These are phyloP conservation scores for Crithidia acanthocephali DNA, from an alignment of 208 protist species.

Conservation along the genomic window DNA sequence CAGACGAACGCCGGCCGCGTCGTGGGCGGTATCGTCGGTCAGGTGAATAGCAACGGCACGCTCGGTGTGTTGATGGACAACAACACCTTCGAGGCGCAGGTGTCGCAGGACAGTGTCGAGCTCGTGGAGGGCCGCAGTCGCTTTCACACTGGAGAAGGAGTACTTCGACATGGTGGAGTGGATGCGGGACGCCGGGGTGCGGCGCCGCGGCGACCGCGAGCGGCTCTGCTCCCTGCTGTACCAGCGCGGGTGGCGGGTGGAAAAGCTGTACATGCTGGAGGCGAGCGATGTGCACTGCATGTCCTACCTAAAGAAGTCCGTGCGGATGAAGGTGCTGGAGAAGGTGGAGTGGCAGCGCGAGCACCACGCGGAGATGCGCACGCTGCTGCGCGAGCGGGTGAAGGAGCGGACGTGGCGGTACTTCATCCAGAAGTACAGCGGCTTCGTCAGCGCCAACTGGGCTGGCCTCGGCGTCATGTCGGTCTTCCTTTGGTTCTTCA, in stretches of 20 bases:
- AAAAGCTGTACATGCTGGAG: conserved; percentile 59
- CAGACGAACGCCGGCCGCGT: conserved; percentile 40
- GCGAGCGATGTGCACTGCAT: conserved; percentile 52
- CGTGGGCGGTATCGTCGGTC: conserved; percentile 72
- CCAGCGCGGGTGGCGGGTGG: conserved; percentile 62
- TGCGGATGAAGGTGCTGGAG: conserved; percentile 61
- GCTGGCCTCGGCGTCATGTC: conserved; percentile 65
- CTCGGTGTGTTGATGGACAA: conserved; percentile 85
- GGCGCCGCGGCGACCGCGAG: conserved; percentile 47
- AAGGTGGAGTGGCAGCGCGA: conserved; percentile 71
- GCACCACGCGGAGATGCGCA: conserved; percentile 59
- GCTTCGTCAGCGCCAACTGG: conserved; percentile 71
- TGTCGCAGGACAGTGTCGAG: conserved; percentile 63
- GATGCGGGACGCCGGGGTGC: conserved; percentile 61
- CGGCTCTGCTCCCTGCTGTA: conserved; percentile 58
- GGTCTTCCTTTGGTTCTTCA: conserved; percentile 77
- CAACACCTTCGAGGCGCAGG: conserved; percentile 67
- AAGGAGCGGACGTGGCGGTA: conserved; percentile 71
- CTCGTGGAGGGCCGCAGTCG: conserved; percentile 74
- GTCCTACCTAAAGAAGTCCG: conserved; percentile 54
- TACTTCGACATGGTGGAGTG: conserved; percentile 58
- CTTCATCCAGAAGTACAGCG: conserved; percentile 74
- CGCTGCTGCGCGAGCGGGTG: conserved; percentile 60
- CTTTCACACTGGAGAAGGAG: conserved; percentile 37
- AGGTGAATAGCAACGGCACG: conserved; percentile 88